Percentiles rank a stretch among this genome's conserved stretches.
phyloP scores from a whole-genome alignment of 2,329 filamentous ascomycete species.

The Reticulascus tulasneorum region DNA sequence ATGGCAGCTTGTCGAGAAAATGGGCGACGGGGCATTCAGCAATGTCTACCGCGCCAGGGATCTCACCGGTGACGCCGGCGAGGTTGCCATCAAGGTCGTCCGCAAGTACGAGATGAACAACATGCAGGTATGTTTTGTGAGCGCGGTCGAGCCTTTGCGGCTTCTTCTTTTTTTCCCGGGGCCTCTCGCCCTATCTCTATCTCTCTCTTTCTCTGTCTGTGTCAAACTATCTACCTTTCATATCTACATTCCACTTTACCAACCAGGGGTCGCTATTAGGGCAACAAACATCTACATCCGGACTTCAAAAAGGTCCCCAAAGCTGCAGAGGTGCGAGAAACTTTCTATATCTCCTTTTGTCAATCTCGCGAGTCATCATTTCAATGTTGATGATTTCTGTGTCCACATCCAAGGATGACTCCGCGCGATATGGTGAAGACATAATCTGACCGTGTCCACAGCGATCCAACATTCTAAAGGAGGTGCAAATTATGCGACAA shows the following conservation, averaged over 20 bases:
- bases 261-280: conserved; percentile 60
- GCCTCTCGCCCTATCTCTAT: no score
- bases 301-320: conserved; percentile 94
- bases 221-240: conserved; percentile 23
- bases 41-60: conserved; percentile 94
- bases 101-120: conserved; percentile 99
- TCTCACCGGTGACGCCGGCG: conserved; percentile 61
- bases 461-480: conserved; percentile 96
- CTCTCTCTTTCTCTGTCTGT: conserved; percentile 15
- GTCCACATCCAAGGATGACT: conserved; percentile 15
- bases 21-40: conserved; percentile 98
- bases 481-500: conserved; percentile 97
- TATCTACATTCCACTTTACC: conserved; percentile 44
- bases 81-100: conserved; percentile 97
- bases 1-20: conserved; percentile 88
- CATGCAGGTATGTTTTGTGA: conserved; percentile 76
- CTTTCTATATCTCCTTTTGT: conserved; percentile 31
- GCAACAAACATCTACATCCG: conserved; percentile 88
- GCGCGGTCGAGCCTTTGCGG: conserved; percentile 15
- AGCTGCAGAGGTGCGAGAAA: conserved; percentile 88
- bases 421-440: neutral
- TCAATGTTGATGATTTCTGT: conserved; percentile 17
- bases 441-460: conserved; percentile 38
- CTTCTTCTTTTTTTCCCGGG: conserved; percentile 20
- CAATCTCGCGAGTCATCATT: conserved; percentile 22